Base-by-base conservation (phyloP, 352 stramenopile species). In the Hyaloperonospora arabidopsidis region DNA sequence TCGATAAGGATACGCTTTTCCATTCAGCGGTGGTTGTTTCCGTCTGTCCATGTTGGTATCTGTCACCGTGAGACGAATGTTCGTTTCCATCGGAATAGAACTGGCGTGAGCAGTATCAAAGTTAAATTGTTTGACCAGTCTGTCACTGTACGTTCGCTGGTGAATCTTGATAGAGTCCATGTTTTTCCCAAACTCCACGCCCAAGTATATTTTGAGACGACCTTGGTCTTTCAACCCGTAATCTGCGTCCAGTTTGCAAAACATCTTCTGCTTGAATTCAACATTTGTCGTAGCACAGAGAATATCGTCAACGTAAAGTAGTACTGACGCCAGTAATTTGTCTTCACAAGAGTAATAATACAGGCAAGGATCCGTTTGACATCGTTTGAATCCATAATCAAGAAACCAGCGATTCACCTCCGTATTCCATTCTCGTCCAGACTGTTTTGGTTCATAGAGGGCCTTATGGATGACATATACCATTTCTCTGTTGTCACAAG, bases 201-300 rank as follows among this genome's bases (percentile, higher is more conserved):
- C 57, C 13, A 56, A 36, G 14, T 56, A 59, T 15, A 14, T 56
- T 23, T 29, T 45, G 5, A 64, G 7, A 11, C 35, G n/a, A 12
- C 50, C 57, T 22, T 70, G 63, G 53, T 67, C 63, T 17, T 67
- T 67, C 5, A 70, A 23, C 3, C 49, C 58, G 15, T 70, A 70
- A n/a, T 36, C 17, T 29, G 48, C 13, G 12, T 63, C 22, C 34
- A 70, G 17, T 0, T 50, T 34, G 2, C 43, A 18, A 23, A 70
- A 67, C 49, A 67, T 28, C 11, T 52, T 49, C 25, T 45, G 39
- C 45, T 70, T 67, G 13, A 52, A 57, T 1, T 36, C 17, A 2
- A 48, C 55, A 36, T 59, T 45, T 3, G 52, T 56, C 15, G 55
- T 68, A 19, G 61, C 56, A 23, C 58, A 70, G 23, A 70, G 22